Base-by-base conservation (phyloP, 176 grass and related monocot species). In the Pontederia paniculata region DNA sequence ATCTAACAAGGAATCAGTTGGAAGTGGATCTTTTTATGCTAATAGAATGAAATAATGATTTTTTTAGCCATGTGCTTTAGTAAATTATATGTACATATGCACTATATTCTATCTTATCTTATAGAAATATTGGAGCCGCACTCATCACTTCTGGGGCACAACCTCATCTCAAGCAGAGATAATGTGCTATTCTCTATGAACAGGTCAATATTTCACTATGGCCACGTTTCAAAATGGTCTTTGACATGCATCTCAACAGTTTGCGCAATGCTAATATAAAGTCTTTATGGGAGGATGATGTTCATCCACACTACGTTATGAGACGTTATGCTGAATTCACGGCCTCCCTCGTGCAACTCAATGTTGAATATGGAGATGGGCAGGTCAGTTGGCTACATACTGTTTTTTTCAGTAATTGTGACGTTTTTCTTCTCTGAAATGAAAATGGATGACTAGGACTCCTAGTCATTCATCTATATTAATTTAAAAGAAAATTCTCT, bases 151-250 rank as follows among this genome's bases (percentile, higher is more conserved):
- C n/a, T n/a, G n/a, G n/a, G n/a, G n/a, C n/a, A n/a, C n/a, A n/a
- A n/a, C n/a, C 23, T 4, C 22, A 11, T 45, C 44, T 63, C 20
- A 46, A 48, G 16, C 19, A 60, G n/a, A n/a, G n/a, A n/a, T 63
- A 6, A n/a, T 73, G 9, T 52, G 8, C 43, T 52, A 28, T 19
- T 15, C 51, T 54, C 8, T 56, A n/a, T n/a, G n/a, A n/a, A n/a
- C n/a, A 90, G 93, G 86, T 97, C 53, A 97, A 97, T 63, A 74
- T 97, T 57, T 81, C 93, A 45, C 72, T 97, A 21, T 90, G 86
- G 86, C 86, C 86, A 62, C 82, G 93, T 41, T 97, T 97, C 80
- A 97, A 97, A 86, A 74, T 97, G 93, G 93, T 97, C 55, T 97
- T 97, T 71, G 93, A 97, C 66, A 76, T 97, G 77, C 93, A 97